Base-by-base conservation (phyloP, 805 yeast species). In the Candida multigemmis region DNA sequence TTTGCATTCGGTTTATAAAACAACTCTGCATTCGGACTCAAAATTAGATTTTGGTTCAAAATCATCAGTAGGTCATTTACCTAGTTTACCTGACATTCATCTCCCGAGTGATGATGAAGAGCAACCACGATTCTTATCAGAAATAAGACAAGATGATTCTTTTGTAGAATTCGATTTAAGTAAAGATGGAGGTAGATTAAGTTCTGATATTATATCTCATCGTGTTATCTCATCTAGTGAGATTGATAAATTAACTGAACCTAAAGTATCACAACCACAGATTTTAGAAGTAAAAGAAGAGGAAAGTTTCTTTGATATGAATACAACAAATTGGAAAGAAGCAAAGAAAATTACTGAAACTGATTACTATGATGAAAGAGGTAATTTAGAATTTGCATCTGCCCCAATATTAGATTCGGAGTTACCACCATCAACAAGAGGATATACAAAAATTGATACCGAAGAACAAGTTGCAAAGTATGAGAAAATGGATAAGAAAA, bases 371-470 rank as follows among this genome's bases (percentile, higher is more conserved):
- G 83, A 89, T 44, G 82, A 84, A 14, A 72, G 71, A 41, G 96
- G 91, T 4, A 74, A 75, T 31, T 53, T 76, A 14, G 68, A 76
- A 26, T 59, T 74, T 14, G 36, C 45, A 4, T 33, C 44, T 4
- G 46, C 41, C 12, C 29, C 35, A 12, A 35, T 27, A 1, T 40
- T 37, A 13, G 49, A 42, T 33, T 15, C 49, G 4, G 38, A 34
- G 14, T 16, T 26, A 7, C 37, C 42, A 17, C 34, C 56, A 10
- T 73, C 74, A 1, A 69, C 70, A 21, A 71, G 64, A 14, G 89
- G 94, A 0, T 91, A 91, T 48, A 91, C 97, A 1, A 78, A 93
- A 42, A 79, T 91, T 6, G 84, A 85, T 16, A 81, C 77, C 1
- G 91, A 83, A 40, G 85, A 78, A 37, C 96, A 91, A 46, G 84